Evolutionary conservation across 768 basidiomycete genomes (phyloP), one percentile per base, ranked within the genome.

Genomic region (Kwoniella bestiolae): DNA sequence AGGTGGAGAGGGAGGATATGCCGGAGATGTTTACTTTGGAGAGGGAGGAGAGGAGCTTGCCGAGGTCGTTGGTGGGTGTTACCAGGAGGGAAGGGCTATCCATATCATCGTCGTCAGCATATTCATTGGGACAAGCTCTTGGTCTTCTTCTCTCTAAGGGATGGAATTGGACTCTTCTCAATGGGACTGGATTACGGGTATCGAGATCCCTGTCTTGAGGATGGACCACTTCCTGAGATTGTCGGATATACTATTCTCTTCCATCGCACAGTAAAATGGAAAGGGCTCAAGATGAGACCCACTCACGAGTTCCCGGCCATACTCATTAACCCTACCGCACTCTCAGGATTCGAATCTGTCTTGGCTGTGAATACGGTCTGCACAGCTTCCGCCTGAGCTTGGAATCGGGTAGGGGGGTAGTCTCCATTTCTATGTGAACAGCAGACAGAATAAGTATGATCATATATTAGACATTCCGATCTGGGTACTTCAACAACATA

Each of bases 251-350:
- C 5, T 55, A 51, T 25, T 5, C 21, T 32, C 14, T 51, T 21
- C 14, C 26, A 12, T 51, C 14, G 12, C 1, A 47, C 46, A 25
- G 11, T 25, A 9, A 47, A 47, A 28, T 11, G 11, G 50, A 26
- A 14, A 4, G 25, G 25, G 23, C 23, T 9, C 3, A 26, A 44
- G n/a, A 9, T 23, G 4, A 16, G 16, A 53, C 28, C 32, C 16
- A 78, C 87, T 80, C 76, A 95, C 95, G 90, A 89, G 82, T 96
- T 96, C 61, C 92, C 91, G 14, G 93, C 95, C 92, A 95, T 95
- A 29, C 92, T 92, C 94, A 99, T 96, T 45, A 97, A 83, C 4
- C 96, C 96, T 45, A 97, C 94, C 11, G 93, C 93, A 82, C 91
- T 97, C 83, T 99, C 96, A 18, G 95, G 92, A 83, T 99, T 98